Base-by-base conservation (phyloP, 2,329 filamentous ascomycete species). In the Tolypocladium nubicola region DNA sequence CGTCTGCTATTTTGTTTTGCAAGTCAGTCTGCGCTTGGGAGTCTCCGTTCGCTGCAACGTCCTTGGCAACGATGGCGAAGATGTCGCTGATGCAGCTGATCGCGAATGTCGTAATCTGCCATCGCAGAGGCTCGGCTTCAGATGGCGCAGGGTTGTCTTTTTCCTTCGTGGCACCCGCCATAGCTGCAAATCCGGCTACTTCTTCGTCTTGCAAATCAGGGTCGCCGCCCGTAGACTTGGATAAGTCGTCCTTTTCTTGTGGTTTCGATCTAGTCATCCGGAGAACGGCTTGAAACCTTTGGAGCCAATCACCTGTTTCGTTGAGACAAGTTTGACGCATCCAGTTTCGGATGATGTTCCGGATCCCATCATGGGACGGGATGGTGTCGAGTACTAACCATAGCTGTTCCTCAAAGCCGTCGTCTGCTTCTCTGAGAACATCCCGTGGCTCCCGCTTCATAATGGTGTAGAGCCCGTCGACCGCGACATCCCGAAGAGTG, bases 151-250 rank as follows among this genome's bases (percentile, higher is more conserved):
- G 71, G 8, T 70, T 69, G 30, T 77, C 72, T 52, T 84, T 83
- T 54, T 87, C 81, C 53, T 82, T 82, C 5, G 73, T 76, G 4
- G 77, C 81, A 33, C 84, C 86, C 35, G 80, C 80, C 1, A 88
- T 85, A n/a, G 86, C 83, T 38, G 92, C 92, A 67, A 99, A 97
- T 0, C 94, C 94, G 55, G 94, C 94, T 40, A 96, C 93, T 70
- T 99, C 95, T 69, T 99, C 94, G 68, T 99, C 94, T 61, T 93
- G 88, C 0, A 97, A 74, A 64, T 99, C 94, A n/a, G 89, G 80
- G 14, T 82, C 77, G 4, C 79, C 76, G 11, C 76, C 61, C 73
- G 69, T 64, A 77, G 65, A 81, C 13, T 76, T 71, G 4, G 76
- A 68, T 21, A 73, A 73, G 6, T 73, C 68, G 0, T 76, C 69